Conservation (phyloP, 441 rosid species). For the Jatropha multifida region DNA sequence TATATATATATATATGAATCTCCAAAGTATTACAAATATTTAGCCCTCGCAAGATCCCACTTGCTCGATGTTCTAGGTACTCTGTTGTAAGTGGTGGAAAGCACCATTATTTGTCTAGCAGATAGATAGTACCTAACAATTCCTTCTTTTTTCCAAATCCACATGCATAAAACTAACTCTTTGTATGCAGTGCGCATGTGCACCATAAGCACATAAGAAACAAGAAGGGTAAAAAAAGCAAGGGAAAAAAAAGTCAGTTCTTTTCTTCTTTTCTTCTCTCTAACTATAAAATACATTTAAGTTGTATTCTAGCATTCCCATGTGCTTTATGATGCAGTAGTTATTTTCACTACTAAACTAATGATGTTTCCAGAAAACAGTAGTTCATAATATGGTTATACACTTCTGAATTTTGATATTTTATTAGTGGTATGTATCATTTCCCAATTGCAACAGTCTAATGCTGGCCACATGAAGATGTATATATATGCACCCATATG, state of each 20-base stretch:
- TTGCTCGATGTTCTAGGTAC: constrained; percentile 16
- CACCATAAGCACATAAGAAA: background rate
- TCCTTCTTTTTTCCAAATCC: constrained; percentile 19
- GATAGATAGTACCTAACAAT: constrained; percentile 43
- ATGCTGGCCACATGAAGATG: constrained; percentile 22
- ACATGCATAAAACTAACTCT: constrained; percentile 10
- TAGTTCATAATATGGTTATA: background rate
- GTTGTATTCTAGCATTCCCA: no score
- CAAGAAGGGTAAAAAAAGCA: no score
- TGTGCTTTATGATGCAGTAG: no score
- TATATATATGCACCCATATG: background rate
- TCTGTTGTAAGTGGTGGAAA: constrained; percentile 38
- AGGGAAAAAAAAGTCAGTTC: no score
- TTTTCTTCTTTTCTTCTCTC: no score
- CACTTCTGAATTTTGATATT: background rate
- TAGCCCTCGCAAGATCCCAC: constrained; percentile 19
- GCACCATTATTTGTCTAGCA: constrained; percentile 42
- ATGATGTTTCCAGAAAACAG: no score
- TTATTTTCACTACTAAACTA: no score
- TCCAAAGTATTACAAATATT: constrained; percentile 5
- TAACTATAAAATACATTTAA: background rate
- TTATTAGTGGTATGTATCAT: constrained; percentile 6
- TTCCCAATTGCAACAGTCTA: constrained; percentile 27
- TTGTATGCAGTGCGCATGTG: constrained; percentile 16
- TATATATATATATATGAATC: background rate